Percentiles rank a stretch among this genome's conserved stretches.
These are phyloP conservation scores for Eucalyptus coolabah DNA, from an alignment of 345 rosid genomes.

Conservation along the genomic window DNA sequence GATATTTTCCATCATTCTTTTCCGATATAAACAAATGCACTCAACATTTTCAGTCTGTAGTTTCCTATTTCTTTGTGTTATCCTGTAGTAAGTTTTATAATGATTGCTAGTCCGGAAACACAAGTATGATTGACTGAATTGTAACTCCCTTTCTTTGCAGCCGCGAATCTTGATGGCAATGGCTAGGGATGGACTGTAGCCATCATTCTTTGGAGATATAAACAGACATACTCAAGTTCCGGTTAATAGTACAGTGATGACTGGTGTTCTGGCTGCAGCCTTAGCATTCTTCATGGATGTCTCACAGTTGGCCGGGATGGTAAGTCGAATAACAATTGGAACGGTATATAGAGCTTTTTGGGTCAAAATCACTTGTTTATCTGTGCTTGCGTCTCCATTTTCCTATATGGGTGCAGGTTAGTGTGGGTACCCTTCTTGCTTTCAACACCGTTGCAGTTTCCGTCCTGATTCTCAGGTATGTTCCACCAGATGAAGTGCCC, in stretches of 20 bases:
- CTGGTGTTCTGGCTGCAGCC: constrained; percentile 62
- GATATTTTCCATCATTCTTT: background rate
- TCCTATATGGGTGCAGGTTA: constrained; percentile 42
- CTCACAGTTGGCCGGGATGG: constrained; percentile 85
- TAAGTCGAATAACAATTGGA: constrained; percentile 4
- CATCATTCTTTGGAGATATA: constrained; percentile 69
- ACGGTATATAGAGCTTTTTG: background rate
- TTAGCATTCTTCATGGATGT: constrained; percentile 81
- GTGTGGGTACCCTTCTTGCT: constrained; percentile 95
- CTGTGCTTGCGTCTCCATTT: background rate
- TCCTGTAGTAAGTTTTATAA: background rate
- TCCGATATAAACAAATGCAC: background rate
- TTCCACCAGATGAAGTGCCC: constrained; percentile 91
- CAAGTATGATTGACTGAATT: background rate
- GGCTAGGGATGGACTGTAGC: constrained; percentile 92
- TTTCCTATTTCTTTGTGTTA: background rate
- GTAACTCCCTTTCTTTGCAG: constrained; percentile 11
- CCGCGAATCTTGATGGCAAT: constrained; percentile 91
- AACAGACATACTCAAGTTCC: constrained; percentile 66
- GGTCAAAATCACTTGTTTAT: background rate
- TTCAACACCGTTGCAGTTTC: constrained; percentile 88
- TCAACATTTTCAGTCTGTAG: background rate
- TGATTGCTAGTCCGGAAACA: background rate
- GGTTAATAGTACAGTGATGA: constrained; percentile 54
- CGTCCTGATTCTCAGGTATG: constrained; percentile 83